Base-by-base conservation (phyloP, 371 early-diverging fungal genomes). In the Lichtheimia hyalospora region DNA sequence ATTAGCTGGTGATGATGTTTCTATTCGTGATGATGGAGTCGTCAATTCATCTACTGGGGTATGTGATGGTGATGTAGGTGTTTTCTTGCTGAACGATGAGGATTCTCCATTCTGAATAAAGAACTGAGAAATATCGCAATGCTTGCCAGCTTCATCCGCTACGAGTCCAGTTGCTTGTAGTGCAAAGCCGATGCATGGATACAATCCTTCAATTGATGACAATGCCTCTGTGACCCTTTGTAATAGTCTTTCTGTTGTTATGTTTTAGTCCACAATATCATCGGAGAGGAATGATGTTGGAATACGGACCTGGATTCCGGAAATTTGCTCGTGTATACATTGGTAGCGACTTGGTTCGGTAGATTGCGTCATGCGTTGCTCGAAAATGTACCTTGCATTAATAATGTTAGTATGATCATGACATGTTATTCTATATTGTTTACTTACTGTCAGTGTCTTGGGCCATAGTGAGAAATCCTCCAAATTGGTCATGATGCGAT, bases 381-480 rank as follows among this genome's bases (percentile, higher is more conserved):
- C 58, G 52, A 5, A 57, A 50, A 14, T 50, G 20, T 0, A 64
- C 44, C 64, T 64, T 40, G 27, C 3, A 25, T 25, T 25, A 56
- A 24, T 18, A 28, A 27, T 49, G 23, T 3, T 20, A 54, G 20
- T n/a, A 39, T n/a, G 27, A 28, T 41, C 20, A 39, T 23, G 25
- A 13, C 25, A 44, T 8, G 15, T 44, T 21, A 20, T 10, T 28
- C 14, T 16, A 4, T 13, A 6, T 24, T 13, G 16, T 48, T 25
- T 2, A 39, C 65, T 52, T 58, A 83, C 76, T 23, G 68, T 43
- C 6, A 85, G 49, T 0, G 70, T 76, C 49, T 67, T 81, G 3
- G 88, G 87, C 87, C 86, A 87, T 20, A 81, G 62, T 4, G 49
- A 48, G 58, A 75, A 70, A 16, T 74, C 71, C 21, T 86, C 84